Conservation (phyloP, 805 yeast species). For the Kuraishia hungarica region DNA sequence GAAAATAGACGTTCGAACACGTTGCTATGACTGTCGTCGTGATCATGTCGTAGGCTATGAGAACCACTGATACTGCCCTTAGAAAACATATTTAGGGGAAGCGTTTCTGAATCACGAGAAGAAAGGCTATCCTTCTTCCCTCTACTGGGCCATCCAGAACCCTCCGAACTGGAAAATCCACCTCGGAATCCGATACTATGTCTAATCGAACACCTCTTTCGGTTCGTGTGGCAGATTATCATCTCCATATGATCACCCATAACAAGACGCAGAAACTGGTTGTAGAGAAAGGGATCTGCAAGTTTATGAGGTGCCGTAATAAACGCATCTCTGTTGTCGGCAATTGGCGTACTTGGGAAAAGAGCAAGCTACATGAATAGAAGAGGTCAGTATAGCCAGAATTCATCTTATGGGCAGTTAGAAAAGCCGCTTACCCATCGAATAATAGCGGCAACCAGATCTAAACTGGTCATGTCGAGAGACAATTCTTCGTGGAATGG, state of each 20-base stretch:
- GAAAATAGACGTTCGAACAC: not conserved
- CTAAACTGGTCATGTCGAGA: too few relatives aligned
- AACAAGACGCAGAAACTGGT: not conserved
- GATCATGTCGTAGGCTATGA: too few relatives aligned
- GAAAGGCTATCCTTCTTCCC: not conserved
- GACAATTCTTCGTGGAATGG: too few relatives aligned
- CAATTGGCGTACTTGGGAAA: not conserved
- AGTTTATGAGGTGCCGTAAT: not conserved
- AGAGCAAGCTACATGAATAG: not conserved
- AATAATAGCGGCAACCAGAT: not conserved
- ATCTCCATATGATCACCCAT: not conserved
- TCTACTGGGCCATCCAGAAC: not conserved
- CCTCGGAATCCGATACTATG: not conserved
- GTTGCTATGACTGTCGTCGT: not conserved
- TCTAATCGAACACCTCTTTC: not conserved
- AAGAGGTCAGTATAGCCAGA: too few relatives aligned
- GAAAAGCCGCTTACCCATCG: too few relatives aligned
- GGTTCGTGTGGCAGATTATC: not conserved
- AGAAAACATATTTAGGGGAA: not conserved
- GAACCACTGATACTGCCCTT: not conserved
- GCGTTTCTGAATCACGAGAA: not conserved
- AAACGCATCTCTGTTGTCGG: not conserved
- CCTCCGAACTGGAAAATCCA: not conserved
- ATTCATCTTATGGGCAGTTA: too few relatives aligned
- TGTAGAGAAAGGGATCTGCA: not conserved